Conservation (phyloP, 768 basidiomycete genomes). For the Amanita rimosa region DNA sequence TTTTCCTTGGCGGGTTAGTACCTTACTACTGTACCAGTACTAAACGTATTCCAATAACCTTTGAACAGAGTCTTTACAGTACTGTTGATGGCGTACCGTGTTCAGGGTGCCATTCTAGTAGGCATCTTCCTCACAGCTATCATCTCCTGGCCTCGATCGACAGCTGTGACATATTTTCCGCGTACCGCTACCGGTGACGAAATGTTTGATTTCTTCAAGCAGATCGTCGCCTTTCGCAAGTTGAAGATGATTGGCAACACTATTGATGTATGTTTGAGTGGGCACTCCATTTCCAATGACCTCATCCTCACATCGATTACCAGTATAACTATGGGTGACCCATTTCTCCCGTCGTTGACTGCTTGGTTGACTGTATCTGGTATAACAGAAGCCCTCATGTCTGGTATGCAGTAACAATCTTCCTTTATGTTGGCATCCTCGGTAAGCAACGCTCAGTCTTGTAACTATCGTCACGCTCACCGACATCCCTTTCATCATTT, state of each 20-base stretch:
- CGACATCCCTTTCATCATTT: neutral
- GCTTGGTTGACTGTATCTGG: conserved; percentile 8
- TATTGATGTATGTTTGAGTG: conserved; percentile 41
- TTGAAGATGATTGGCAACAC: conserved; percentile 52
- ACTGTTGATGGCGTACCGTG: conserved; percentile 73
- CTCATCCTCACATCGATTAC: conserved; percentile 2
- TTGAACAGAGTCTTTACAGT: conserved; percentile 54
- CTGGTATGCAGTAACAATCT: conserved; percentile 83
- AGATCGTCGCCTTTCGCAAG: conserved; percentile 68
- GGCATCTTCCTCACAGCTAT: conserved; percentile 80
- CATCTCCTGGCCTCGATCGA: conserved; percentile 82
- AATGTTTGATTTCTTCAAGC: conserved; percentile 76
- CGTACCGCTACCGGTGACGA: conserved; percentile 55
- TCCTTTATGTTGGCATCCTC: conserved; percentile 84
- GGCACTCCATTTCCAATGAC: neutral
- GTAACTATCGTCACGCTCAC: neutral
- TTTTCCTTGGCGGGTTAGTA: conserved; percentile 70
- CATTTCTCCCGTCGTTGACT: neutral
- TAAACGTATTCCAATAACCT: neutral
- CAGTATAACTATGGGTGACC: conserved; percentile 38
- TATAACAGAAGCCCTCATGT: conserved; percentile 50
- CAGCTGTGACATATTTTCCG: conserved; percentile 74
- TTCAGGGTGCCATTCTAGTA: conserved; percentile 73
- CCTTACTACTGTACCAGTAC: neutral
- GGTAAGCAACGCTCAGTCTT: conserved; percentile 27